Evolutionary conservation across 306 rosid species (phyloP), one percentile per base, ranked within the genome.

Genomic region (Albizia julibrissin): DNA sequence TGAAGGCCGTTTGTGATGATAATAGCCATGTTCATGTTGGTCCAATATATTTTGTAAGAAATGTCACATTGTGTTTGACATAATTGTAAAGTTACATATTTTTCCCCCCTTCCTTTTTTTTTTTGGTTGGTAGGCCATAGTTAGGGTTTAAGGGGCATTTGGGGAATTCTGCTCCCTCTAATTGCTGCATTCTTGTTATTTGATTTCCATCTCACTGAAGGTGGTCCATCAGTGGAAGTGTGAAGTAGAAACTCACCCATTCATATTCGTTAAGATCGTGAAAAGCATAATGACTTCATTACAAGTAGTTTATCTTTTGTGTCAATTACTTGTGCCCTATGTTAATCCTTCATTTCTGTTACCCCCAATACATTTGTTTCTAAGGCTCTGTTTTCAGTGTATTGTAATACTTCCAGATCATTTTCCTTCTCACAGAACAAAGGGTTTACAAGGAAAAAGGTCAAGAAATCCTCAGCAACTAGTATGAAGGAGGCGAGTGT

Each of bases 21-120:
- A 73, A 26, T 80, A 78, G 84, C 82, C 81, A 64, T 84, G 87
- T 80, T 79, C 80, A 50, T 72, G 85, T 61, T 85, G 85, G 82
- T 87, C 85, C 87, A 64, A 72, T 86, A 82, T 85, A 84, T 78
- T 84, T 86, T 86, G 91, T 87, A 84, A 83, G 90, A 89, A 89
- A 83, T 85, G 87, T 86, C 92, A 84, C 88, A 84, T 71, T 89
- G 81, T 86, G 84, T 88, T 79, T 83, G 91, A 80, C 86, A 84
- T 85, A 91, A 91, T 87, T 93, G 97, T 93, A 91, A 91, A 93
- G 95, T 86, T 75, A 62, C 39, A 22, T 44, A 75, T 61, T 77
- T 79, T 73, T 69, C 39, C 39, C 31, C 33, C 42, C 56, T 6
- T 13, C 52, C 75, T 29, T 34, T 22, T 81, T 43, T 49, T 84